These are phyloP conservation scores for Aspergillus sclerotiicarbonarius DNA, from an alignment of 495 filamentous ascomycete genomes.

Conservation along the genomic window DNA sequence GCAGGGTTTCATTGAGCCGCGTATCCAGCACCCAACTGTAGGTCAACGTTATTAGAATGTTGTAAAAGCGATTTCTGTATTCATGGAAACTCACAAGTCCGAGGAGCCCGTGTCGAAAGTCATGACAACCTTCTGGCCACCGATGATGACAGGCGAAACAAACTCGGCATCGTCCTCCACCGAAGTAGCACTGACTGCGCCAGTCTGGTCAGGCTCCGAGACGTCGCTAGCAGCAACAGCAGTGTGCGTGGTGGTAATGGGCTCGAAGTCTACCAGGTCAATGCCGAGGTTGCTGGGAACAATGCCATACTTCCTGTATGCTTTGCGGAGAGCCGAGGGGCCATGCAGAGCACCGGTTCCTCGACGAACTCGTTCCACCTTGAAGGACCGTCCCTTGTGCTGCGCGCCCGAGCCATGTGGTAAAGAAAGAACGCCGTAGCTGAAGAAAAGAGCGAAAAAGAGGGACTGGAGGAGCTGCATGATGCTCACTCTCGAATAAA, in stretches of 20 bases:
- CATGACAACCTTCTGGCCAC: slow-evolving; percentile 69
- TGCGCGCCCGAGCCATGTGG: slow-evolving; percentile 26
- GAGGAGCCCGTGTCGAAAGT: slow-evolving; percentile 84
- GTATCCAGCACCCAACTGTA: slow-evolving; percentile 76
- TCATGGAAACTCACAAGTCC: slow-evolving; percentile 60
- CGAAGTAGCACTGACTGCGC: slow-evolving; percentile 60
- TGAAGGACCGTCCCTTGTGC: slow-evolving; percentile 49
- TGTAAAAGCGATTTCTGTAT: not conserved
- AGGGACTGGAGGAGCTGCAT: slow-evolving; percentile 35
- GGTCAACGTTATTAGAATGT: slow-evolving; percentile 7
- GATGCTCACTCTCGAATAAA: not conserved
- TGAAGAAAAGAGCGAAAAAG: slow-evolving; percentile 29
- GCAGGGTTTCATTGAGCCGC: slow-evolving; percentile 40
- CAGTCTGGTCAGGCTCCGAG: slow-evolving; percentile 38
- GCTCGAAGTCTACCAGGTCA: slow-evolving; percentile 38
- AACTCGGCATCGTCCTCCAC: slow-evolving; percentile 66
- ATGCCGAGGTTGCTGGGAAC: slow-evolving; percentile 23
- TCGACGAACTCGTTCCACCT: slow-evolving; percentile 57
- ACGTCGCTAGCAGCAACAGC: slow-evolving; percentile 17
- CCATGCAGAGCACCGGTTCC: slow-evolving; percentile 53
- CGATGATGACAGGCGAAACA: slow-evolving; percentile 67
- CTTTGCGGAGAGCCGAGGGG: slow-evolving; percentile 55
- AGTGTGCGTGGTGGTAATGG: slow-evolving; percentile 24
- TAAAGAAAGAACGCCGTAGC: slow-evolving; percentile 39
- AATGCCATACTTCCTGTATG: slow-evolving; percentile 64